phyloP scores from a whole-genome alignment of 2,329 filamentous ascomycete species.

The Cytospora schulzeri region DNA sequence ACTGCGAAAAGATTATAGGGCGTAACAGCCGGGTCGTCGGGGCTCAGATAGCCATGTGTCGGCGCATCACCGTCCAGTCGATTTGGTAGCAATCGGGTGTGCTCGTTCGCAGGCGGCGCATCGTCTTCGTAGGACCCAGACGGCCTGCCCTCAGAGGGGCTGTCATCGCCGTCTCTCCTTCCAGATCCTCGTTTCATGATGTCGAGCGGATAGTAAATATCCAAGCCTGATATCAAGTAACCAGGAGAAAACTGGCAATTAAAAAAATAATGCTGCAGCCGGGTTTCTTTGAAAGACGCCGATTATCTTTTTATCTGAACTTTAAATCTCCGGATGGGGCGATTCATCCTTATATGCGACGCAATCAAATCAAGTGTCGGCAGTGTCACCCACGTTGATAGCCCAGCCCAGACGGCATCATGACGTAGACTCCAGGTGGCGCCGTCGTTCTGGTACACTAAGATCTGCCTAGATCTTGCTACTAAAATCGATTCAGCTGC shows the following conservation, averaged over 20 bases:
- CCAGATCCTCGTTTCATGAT: conserved; percentile 25
- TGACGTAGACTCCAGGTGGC: conserved; percentile 14
- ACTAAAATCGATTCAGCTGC: neutral
- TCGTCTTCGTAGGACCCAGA: conserved; percentile 30
- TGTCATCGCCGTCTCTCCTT: conserved; percentile 29
- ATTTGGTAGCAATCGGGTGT: conserved; percentile 70
- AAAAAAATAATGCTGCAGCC: neutral
- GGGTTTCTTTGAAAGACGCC: neutral
- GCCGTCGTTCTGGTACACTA: conserved; percentile 8
- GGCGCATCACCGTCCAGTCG: conserved; percentile 54
- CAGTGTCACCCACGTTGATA: neutral
- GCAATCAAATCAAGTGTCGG: neutral
- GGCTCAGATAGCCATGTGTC: conserved; percentile 61
- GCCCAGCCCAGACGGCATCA: conserved; percentile 1
- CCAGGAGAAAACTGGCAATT: neutral
- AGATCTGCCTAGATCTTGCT: conserved; percentile 2
- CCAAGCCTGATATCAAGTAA: neutral
- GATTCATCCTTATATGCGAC: neutral
- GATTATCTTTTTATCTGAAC: neutral
- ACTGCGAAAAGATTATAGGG: conserved; percentile 96
- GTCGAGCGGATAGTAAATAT: neutral
- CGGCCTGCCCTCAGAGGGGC: conserved; percentile 34
- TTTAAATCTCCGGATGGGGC: neutral
- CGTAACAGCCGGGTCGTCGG: conserved; percentile 82
- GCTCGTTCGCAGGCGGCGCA: conserved; percentile 47